Base-by-base conservation (phyloP, 2,329 filamentous ascomycete genomes). In the Metarhizium robertsii region DNA sequence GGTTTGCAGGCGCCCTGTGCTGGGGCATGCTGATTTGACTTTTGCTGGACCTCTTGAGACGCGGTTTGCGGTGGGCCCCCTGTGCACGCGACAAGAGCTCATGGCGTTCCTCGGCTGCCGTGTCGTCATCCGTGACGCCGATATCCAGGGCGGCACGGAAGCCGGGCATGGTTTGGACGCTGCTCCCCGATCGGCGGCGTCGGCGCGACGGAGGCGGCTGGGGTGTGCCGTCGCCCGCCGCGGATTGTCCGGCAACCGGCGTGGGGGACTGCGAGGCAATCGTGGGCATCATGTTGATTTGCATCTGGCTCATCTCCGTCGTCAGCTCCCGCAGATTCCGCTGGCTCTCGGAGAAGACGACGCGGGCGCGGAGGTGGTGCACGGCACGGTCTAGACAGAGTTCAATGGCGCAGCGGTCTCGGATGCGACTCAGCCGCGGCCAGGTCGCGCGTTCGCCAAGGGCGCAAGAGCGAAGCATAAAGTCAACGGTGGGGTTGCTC, bases 321-420 rank as follows among this genome's bases (percentile, higher is more conserved):
- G 36, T 72, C 50, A 81, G 66, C 18, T 76, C 72, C 8, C 83
- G 74, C 38, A 86, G 65, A 58, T 86, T 78, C 10, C 81, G 77
- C 59, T 86, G 83, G 60, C 81, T 84, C 53, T 81, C 77, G 34
- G 82, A 85, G 64, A 90, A 90, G 16, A 86, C 84, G 2, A 90
- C 83, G 4, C 84, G 76, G 2, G 86, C 81, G 34, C 86, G 79
- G 32, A 91, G 73, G 11, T 78, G 75, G 59, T 88, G 85, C 1
- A 92, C 86, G 2, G 88, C 87, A 20, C 81, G 78, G 65, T 94
- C 88, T 1, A 97, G 73, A 4, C 91, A 90, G 50, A 96, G 73
- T 67, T 97, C 92, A 54, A 96, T 90, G 3, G 91, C 89, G 62
- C 90, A 90, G 54, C 91, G 87, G 65, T 96, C 94, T 43, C 88